Evolutionary conservation across 352 stramenopile genomes (phyloP), one percentile per base, ranked within the genome.

Genomic region (Phytopythium mirpurense): DNA sequence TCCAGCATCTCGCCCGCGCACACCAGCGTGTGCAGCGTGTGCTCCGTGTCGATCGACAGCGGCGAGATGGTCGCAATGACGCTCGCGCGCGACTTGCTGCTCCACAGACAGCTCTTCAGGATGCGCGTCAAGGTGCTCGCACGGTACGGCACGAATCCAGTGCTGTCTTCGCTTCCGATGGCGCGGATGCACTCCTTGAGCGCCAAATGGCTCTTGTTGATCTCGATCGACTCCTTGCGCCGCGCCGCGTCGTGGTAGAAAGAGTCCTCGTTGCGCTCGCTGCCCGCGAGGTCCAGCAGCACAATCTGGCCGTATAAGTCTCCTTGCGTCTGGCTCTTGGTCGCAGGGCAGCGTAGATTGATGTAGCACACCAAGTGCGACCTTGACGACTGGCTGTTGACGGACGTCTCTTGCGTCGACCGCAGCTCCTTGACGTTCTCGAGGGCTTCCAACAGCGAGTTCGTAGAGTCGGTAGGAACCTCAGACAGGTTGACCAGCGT

Each of bases 51-150:
- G 14, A 81, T 67, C 0, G 64, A 87, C 8, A 85, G 45, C 23
- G 86, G 86, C 3, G 83, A 93, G 40, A 93, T 81, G 26, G 78
- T 90, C 4, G 86, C 84, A 44, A 96, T 85, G 56, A 91, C 78
- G 34, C 81, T 81, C 2, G 83, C 84, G 4, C 71, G 66, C 24
- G 77, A 78, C 48, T 78, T 72, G 24, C 68, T 71, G 44, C 65
- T 74, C 78, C 74, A 87, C 3, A 90, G 54, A 29, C 78, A 92
- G 51, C 68, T 65, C 53, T 90, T 88, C 29, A 95, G 60, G 18
- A 94, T 78, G 7, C 76, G 78, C 2, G 85, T 94, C 19, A 95
- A 64, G 31, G 76, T 78, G 44, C 73, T 90, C 12, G 73, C 60
- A 3, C 83, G 70, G 55, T 90, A 93, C 23, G 82, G 81, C 18